Evolutionary conservation across 345 rosid species (phyloP), one percentile per base, ranked within the genome.

Genomic region (Pugionium cornutum): DNA sequence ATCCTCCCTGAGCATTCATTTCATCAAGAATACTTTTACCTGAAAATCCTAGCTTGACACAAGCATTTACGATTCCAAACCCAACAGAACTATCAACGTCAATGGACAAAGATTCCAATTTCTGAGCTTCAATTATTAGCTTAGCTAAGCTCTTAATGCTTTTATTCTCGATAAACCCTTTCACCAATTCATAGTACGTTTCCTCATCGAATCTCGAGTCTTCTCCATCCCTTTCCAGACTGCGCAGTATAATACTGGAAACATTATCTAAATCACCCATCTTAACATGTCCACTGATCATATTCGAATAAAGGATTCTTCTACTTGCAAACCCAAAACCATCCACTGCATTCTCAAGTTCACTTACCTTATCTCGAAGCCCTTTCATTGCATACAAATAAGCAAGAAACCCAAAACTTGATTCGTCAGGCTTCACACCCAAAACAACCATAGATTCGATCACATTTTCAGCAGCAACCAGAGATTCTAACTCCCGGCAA

Each of bases 371-470:
- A 52, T 82, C 84, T 45, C 58, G 42, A 45, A 81, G 76, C 56
- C 92, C 99, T 57, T 88, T 85, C 4, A 83, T 57, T n/a, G 96
- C 96, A 79, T 86, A 90, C 71, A 94, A 70, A 71, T 94, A 90
- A 68, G 82, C 84, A 62, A 94, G 92, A 77, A 82, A 85, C 53
- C 95, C 96, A 56, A 92, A 85, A 64, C 86, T 86, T 1, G 37
- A 75, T 57, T 85, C 96, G 70, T 86, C 81, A 53, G 96, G 99
- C 82, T 76, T 80, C 70, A 86, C 70, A 50, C 85, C 83, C 68
- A 90, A 75, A 64, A 85, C 78, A 2, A 96, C 81, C 94, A 90
- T 88, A 9, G 71, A 79, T 72, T 85, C 89, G 27, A 88, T 58
- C 29, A 85, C 85, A 42, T 48, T 76, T 48, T 92, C 86, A 63